Base-by-base conservation (phyloP, 2,329 filamentous ascomycete genomes). In the Fusarium lyarnte region DNA sequence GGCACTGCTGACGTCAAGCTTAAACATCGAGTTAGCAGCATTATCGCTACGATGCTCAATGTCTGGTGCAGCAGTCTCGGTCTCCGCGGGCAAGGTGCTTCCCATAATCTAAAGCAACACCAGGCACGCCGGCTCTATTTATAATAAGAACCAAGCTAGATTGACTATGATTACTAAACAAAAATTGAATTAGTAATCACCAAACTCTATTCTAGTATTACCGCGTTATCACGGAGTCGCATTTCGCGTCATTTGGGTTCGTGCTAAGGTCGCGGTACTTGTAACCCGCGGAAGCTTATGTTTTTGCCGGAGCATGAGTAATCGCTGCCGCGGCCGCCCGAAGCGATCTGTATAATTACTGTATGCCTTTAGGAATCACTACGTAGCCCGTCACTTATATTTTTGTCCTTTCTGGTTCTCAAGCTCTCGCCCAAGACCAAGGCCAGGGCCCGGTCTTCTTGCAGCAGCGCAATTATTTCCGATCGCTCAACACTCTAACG, bases 371-470 rank as follows among this genome's bases (percentile, higher is more conserved):
- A 21, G 23, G 10, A 14, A 13, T 35, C 6, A 29, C 6, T 29
- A 29, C 7, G 27, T 29, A 7, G 8, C 5, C 11, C 16, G 7
- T 14, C 6, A 19, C n/a, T 25, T 13, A 25, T 25, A 4, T 23
- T 10, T 7, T 4, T 35, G 8, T 2, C 11, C 5, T 33, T 25
- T 33, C n/a, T 7, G 9, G 8, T 7, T 33, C 12, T 9, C 29
- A 31, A n/a, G 8, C 11, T 33, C 8, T 13, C 3, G n/a, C n/a
- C 5, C 5, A 1, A 25, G 11, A 23, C n/a, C 3, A 33, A 23
- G n/a, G 3, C 8, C 46, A 9, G 19, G 2, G 8, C 29, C 5
- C 10, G n/a, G 25, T 25, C 46, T 51, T 29, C 25, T 16, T 11
- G 17, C 4, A n/a, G 6, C 6, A n/a, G 14, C 3, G 19, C 16